Base-by-base conservation (phyloP, 2,329 filamentous ascomycete species). In the Trichothecium sympodiale region DNA sequence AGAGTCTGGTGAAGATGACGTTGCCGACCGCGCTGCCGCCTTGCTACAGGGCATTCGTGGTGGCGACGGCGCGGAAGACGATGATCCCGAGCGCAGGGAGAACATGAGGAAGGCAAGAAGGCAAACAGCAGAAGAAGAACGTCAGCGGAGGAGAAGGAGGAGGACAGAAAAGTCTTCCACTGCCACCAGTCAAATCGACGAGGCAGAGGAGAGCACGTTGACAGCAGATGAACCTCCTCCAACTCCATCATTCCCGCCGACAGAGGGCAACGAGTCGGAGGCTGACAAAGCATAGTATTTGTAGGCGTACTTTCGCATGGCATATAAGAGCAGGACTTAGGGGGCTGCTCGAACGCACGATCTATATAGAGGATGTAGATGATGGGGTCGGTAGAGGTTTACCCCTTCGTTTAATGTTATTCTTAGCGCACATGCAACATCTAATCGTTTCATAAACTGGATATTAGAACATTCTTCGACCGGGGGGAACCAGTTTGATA, bases 21-120 rank as follows among this genome's bases (percentile, higher is more conserved):
- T 96, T 18, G 88, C 86, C 3, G 82, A 88, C 46, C 76, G 87
- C 35, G 88, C 89, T 3, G 86, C 86, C 2, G 75, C 80, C 43
- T 65, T 95, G 55, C 65, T 96, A 20, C 83, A 94, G 52, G 86
- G 86, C 31, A 80, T 95, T 57, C 75, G 86, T 29, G 74, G 79
- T 33, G 71, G 77, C 29, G 75, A 75, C 31, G 74, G 72, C 16
- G 69, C 67, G 14, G 71, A 68, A 3, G 62, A 65, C 26, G 62
- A 61, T 7, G 64, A 59, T 42, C 43, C 56, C 15, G 63, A 74
- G 53, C 62, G 69, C 59, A 59, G 76, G 39, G 70, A 79, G 47
- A 74, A 64, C 40, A 65, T 85, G 38, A 64, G 86, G 37, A 70
- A 64, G 54, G 59, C 64, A 42, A 55, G 69, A 48, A 62, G 82